These are phyloP conservation scores for Magnolia kwangsiensis DNA, from an alignment of 164 flowering plant species.

Conservation along the genomic window DNA sequence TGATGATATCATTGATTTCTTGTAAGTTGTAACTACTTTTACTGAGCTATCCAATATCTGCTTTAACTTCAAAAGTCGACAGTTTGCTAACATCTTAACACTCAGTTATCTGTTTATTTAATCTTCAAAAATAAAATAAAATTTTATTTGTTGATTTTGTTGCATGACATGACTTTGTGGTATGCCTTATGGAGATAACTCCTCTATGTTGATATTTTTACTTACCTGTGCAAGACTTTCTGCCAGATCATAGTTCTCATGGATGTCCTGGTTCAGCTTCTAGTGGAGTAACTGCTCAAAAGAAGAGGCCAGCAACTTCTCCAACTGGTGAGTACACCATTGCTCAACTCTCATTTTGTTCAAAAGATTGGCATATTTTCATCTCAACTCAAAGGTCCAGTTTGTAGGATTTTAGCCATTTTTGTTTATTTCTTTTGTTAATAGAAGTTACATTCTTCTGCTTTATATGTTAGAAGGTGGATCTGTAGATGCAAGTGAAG, in stretches of 20 bases:
- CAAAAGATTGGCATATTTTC: background rate
- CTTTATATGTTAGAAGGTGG: constrained; percentile 39
- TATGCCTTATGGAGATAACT: background rate
- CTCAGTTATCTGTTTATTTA: too few species aligned
- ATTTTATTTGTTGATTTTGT: too few species aligned
- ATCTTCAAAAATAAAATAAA: too few species aligned
- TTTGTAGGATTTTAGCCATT: background rate
- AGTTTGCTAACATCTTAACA: too few species aligned
- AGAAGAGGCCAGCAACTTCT: constrained; percentile 36
- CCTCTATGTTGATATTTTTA: background rate
- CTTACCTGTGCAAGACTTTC: background rate
- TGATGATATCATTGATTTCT: too few species aligned
- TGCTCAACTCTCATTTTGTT: background rate
- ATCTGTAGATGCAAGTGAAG: constrained; percentile 31
- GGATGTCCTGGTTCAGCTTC: constrained; percentile 63
- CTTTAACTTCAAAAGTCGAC: too few species aligned
- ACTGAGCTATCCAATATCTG: too few species aligned
- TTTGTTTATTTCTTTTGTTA: background rate
- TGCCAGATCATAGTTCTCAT: constrained; percentile 48
- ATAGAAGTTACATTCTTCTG: background rate
- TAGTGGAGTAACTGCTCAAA: constrained; percentile 28
- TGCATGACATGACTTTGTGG: too few species aligned
- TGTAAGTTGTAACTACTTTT: too few species aligned
- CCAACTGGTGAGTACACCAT: constrained; percentile 35
- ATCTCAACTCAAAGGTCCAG: background rate